phyloP scores from a whole-genome alignment of 306 rosid genomes.

The Dryas alaskensis region DNA sequence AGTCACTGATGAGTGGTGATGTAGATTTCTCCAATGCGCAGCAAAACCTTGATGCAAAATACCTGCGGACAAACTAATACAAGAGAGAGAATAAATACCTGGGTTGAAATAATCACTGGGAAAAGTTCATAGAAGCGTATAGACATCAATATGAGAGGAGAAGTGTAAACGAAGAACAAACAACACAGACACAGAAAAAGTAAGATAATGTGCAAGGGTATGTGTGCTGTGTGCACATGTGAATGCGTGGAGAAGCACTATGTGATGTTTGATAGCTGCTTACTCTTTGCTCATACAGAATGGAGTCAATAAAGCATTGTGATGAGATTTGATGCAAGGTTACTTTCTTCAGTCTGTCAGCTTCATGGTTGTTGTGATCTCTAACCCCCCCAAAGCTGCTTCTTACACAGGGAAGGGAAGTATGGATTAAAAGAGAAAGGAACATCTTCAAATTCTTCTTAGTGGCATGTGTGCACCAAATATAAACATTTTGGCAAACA shows the following conservation, averaged over 20 bases:
- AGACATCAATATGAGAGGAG: background rate
- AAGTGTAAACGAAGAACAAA: background rate
- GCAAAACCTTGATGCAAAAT: slow-evolving; percentile 65
- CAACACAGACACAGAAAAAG: background rate
- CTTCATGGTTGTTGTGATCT: slow-evolving; percentile 24
- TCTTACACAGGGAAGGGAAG: slow-evolving; percentile 43
- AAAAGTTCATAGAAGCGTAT: slow-evolving; percentile 6
- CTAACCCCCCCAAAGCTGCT: slow-evolving; percentile 38
- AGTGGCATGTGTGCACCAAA: slow-evolving; percentile 74
- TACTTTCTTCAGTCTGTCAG: slow-evolving; percentile 44
- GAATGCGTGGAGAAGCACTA: background rate
- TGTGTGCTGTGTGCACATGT: background rate
- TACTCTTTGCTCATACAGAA: slow-evolving; percentile 70
- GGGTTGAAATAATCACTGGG: slow-evolving; percentile 15
- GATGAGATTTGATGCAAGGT: slow-evolving; percentile 61
- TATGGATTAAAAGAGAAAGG: slow-evolving; percentile 52
- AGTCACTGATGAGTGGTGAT: slow-evolving; percentile 32
- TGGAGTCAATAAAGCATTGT: slow-evolving; percentile 58
- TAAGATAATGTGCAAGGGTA: slow-evolving; percentile 14
- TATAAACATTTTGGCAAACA: slow-evolving; percentile 72
- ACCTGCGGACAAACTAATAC: slow-evolving; percentile 77
- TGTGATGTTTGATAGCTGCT: slow-evolving; percentile 28
- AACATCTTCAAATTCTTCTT: slow-evolving; percentile 65
- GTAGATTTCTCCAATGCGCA: slow-evolving; percentile 55
- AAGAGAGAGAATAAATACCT: slow-evolving; percentile 36